Conservation (phyloP, 345 rosid genomes). For the Eucalyptus sideroxylon region DNA sequence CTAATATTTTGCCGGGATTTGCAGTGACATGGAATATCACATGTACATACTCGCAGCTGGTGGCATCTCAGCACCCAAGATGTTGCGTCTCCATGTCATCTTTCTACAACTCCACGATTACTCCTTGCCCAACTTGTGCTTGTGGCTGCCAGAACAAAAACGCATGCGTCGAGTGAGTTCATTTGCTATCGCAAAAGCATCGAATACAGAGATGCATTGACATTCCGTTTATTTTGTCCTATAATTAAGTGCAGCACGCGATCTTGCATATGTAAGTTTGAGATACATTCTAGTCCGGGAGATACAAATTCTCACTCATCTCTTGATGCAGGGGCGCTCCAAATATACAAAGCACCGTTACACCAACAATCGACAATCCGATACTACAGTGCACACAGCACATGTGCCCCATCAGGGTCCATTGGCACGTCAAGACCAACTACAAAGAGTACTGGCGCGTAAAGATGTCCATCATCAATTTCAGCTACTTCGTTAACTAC, state of each 20-base stretch:
- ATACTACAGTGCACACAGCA: conserved; percentile 4
- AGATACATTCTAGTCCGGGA: neutral
- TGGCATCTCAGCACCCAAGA: conserved; percentile 17
- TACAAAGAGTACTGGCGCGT: conserved; percentile 16
- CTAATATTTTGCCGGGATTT: neutral
- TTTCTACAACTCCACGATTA: conserved; percentile 28
- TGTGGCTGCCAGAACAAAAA: conserved; percentile 23
- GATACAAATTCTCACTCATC: neutral
- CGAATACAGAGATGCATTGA: neutral
- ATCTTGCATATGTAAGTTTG: neutral
- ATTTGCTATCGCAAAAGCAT: neutral
- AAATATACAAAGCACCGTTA: neutral
- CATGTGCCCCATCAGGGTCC: conserved; percentile 13
- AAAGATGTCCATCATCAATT: conserved; percentile 16
- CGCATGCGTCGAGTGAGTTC: neutral
- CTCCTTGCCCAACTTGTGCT: conserved; percentile 33
- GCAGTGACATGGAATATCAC: conserved; percentile 48
- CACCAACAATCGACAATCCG: neutral
- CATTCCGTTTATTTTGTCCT: neutral
- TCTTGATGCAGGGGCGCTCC: neutral
- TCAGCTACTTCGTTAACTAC: conserved; percentile 9
- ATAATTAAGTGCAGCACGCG: neutral
- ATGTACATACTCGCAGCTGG: conserved; percentile 29
- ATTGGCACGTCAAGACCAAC: conserved; percentile 25
- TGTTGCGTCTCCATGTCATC: conserved; percentile 45